Evolutionary conservation across 345 rosid genomes (phyloP), one percentile per base, ranked within the genome.

Genomic region (Schrenkiella parvula): DNA sequence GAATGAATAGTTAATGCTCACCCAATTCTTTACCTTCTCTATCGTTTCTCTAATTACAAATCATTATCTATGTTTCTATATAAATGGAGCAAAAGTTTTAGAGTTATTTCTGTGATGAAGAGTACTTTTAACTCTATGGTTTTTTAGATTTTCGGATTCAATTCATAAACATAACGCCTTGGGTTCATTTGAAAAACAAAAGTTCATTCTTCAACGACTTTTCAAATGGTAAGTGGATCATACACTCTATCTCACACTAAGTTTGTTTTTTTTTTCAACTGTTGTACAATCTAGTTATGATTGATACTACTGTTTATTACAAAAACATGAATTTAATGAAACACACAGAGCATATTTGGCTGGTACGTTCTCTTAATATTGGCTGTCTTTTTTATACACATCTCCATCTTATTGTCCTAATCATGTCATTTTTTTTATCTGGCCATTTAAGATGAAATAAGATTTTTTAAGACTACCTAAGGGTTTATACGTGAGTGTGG

Each of bases 151-250:
- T 39, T 32, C 23, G 41, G 63, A 12, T 50, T 56, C 42, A 26
- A 17, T 52, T 60, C 41, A 10, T 39, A 39, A n/a, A 29, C 18
- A 28, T 1, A 69, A 8, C 42, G 25, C 69, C 7, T 52, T 22
- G 58, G 7, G 13, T 54, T 54, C 38, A 15, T 29, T 54, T 9
- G 15, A 14, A 6, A 26, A 28, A 53, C 11, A 31, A 38, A 46
- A 17, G 5, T 18, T n/a, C n/a, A n/a, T n/a, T n/a, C 23, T 32
- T 31, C 56, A 17, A 57, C 38, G 14, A 8, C 46, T 21, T 69
- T 39, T 44, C 66, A 57, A 70, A 47, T 70, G 74, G 74, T 58
- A 58, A 70, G 74, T 46, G 26, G 14, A 8, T 44, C 15, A 31
- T 31, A 32, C 9, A 32, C 9, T 42, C 34, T 46, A 22, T 9